Evolutionary conservation across 2,329 filamentous ascomycete genomes (phyloP).

Genomic region (Aspergillus tanneri): DNA sequence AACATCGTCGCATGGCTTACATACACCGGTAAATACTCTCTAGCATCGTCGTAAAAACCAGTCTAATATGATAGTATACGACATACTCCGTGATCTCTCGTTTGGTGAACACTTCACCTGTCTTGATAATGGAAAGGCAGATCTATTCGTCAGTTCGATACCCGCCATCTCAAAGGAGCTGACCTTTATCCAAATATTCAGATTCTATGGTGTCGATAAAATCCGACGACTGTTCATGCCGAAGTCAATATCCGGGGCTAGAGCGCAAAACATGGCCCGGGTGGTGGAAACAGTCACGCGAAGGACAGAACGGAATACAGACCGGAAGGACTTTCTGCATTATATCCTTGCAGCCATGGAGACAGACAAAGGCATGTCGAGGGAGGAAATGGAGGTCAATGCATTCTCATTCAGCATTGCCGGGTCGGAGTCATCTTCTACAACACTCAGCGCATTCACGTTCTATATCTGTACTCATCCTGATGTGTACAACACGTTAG

Average conservation of each 20-base stretch:
- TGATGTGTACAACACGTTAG: constrained; percentile 20
- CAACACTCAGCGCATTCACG: constrained; percentile 17
- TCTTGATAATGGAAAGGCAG: neutral
- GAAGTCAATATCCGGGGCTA: neutral
- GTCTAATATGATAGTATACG: neutral
- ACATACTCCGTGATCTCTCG: neutral
- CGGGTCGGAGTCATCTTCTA: neutral
- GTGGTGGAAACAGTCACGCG: neutral
- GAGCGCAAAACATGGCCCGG: constrained; percentile 5
- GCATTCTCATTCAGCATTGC: neutral
- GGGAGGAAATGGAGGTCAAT: neutral
- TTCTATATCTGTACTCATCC: constrained; percentile 27
- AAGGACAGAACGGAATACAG: neutral
- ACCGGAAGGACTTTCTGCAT: constrained; percentile 8
- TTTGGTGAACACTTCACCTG: neutral
- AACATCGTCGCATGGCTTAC: neutral
- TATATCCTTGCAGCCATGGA: constrained; percentile 3
- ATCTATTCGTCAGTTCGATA: neutral
- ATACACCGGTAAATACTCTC: neutral
- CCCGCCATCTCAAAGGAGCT: neutral
- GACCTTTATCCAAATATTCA: constrained; percentile 4
- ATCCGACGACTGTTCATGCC: constrained; percentile 1
- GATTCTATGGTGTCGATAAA: neutral
- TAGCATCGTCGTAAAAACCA: neutral
- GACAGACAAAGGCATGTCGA: neutral